Evolutionary conservation across 2,329 filamentous ascomycete species (phyloP), one percentile per base, ranked within the genome.

Genomic region (Dactylellina parvicollis): DNA sequence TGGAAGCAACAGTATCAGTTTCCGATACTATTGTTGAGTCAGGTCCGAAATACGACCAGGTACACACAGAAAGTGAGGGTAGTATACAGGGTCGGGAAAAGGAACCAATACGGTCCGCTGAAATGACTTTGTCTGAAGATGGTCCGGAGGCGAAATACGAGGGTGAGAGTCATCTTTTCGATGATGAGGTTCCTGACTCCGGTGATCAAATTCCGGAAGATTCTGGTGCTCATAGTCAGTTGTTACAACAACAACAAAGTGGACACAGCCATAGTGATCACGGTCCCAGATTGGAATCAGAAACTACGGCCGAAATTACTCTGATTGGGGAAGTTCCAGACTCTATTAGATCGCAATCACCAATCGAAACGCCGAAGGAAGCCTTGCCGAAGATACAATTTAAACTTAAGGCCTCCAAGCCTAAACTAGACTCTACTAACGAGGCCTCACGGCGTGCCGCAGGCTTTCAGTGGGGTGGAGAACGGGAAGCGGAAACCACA

Each of bases 11-110:
- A 4, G 52, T 9, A n/a, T 60, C 57, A 12, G 34, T 44, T 14
- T 60, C 67, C 0, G 67, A 72, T 12, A 60, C 52, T 0, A 28
- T 65, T 8, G 30, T 64, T 10, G 66, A 14, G 18, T 38, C 57
- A 16, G 50, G 50, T 5, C 42, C 42, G n/a, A 52, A 52, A 18
- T 26, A 30, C 8, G 46, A 55, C 14, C 12, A 30, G 2, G n/a
- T 55, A 28, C 12, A 44, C 8, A 36, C 42, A 10, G 32, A 36
- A 30, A 62, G 32, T 16, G n/a, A 50, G 42, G 26, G 10, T 26
- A 42, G 10, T 24, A 50, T 14, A 7, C 56, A 50, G 5, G 54
- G 9, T 1, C 55, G n/a, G 34, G 47, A 50, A 7, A 24, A 49
- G 20, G 22, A 28, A 22, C 1, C 12, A 54, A 28, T 9, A 18